Evolutionary conservation across 495 filamentous ascomycete species (phyloP), one percentile per base, ranked within the genome.

Genomic region (Venustampulla echinocandica): DNA sequence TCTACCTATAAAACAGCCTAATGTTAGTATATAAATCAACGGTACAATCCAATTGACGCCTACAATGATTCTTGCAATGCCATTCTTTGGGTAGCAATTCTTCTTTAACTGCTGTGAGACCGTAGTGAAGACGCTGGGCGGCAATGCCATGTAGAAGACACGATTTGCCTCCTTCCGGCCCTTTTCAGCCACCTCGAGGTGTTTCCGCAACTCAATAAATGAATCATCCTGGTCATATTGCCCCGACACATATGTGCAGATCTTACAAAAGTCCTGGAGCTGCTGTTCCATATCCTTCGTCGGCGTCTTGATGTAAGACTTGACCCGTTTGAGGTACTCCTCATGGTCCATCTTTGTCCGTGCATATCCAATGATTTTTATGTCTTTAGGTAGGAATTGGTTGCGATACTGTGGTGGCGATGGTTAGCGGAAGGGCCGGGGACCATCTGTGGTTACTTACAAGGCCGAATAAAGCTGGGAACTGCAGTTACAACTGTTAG

Each of bases 131-230:
- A 99, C 93, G 63, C 87, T 95, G 6, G 93, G 93, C 1, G 93
- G 93, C 18, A 99, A 73, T 2, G 93, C 93, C 93, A 99, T 99
- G 75, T 99, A 99, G 70, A 97, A 99, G 46, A 99, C 76, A 52
- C 93, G 76, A 68, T 99, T 83, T 46, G 83, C 84, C 69, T 95
- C 86, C 55, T 81, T 76, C 45, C 80, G 79, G 42, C 79, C 83
- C 54, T 82, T 73, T 73, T 99, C 93, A 32, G 95, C 67, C 54
- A 90, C 80, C 58, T 92, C 81, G 22, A 99, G 71, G 64, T 99
- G 93, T 61, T 88, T 82, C 61, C 83, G 81, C 50, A 99, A 81
- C 54, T 82, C 75, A 63, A 82, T 67, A 69, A 99, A 99, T 15
- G 89, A 90, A 39, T 96, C 93, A 61, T 96, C 93, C 62, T 92